These are phyloP conservation scores for Fusarium longipes DNA, from an alignment of 2,329 filamentous ascomycete genomes.

Conservation along the genomic window DNA sequence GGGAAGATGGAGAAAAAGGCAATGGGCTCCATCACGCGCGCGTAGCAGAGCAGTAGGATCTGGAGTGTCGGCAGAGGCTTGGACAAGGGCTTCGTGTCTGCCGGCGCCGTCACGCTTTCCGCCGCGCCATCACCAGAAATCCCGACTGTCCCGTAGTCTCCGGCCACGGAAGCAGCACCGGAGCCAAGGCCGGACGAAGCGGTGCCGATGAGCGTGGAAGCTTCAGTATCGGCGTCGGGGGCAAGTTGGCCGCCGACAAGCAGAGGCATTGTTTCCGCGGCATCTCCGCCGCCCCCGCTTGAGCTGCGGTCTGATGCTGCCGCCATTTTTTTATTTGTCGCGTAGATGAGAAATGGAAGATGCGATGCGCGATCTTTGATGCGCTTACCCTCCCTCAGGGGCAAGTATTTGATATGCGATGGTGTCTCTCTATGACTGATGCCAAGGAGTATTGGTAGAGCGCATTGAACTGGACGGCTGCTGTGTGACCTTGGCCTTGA, in stretches of 20 bases:
- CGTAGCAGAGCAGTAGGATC: constrained; percentile 78
- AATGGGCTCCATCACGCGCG: constrained; percentile 77
- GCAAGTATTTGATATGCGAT: not conserved
- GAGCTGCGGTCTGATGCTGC: not conserved
- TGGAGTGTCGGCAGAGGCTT: constrained; percentile 63
- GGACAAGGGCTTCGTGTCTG: not conserved
- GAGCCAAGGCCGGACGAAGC: constrained; percentile 24
- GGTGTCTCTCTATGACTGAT: not conserved
- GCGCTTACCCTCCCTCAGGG: not conserved
- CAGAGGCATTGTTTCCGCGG: constrained; percentile 39
- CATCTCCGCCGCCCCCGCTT: constrained; percentile 18
- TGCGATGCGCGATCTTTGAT: not conserved
- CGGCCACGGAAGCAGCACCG: constrained; percentile 7
- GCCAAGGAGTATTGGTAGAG: constrained; percentile 4
- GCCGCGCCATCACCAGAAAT: constrained; percentile 7
- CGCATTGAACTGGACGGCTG: not conserved
- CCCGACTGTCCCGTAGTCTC: constrained; percentile 11
- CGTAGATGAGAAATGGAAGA: not conserved
- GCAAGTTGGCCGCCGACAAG: constrained; percentile 28
- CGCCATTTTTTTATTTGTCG: constrained; percentile 26
- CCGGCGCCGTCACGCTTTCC: not conserved
- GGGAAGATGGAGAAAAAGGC: constrained; percentile 88
- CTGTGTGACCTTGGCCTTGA: not conserved
- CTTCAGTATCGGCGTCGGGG: constrained; percentile 42
- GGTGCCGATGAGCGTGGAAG: constrained; percentile 42